These are phyloP conservation scores for Penstemon davidsonii DNA, from an alignment of 257 asterid species.

Conservation along the genomic window DNA sequence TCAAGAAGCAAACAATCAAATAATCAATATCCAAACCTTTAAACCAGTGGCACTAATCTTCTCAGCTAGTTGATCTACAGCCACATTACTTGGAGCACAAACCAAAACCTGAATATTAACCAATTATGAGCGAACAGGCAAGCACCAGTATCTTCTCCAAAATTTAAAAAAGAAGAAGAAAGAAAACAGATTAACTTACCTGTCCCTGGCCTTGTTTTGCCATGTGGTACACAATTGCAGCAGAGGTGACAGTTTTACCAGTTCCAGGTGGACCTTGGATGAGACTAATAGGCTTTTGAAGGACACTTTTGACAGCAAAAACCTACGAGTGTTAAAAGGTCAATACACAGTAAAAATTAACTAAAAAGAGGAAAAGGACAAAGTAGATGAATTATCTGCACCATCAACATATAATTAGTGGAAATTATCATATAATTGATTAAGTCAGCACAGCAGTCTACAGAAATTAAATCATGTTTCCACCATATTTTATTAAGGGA, in stretches of 20 bases:
- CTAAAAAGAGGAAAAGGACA: background rate
- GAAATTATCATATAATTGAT: background rate
- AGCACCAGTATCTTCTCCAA: slow-evolving; percentile 2
- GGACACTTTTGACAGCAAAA: slow-evolving; percentile 96
- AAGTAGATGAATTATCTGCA: slow-evolving; percentile 9
- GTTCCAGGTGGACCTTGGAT: slow-evolving; percentile 99
- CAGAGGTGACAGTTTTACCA: slow-evolving; percentile 97
- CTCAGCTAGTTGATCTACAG: slow-evolving; percentile 99
- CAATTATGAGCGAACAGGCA: slow-evolving; percentile 21
- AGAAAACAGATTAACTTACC: slow-evolving; percentile 36
- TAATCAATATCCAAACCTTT: slow-evolving; percentile 59
- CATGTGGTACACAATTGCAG: slow-evolving; percentile 98
- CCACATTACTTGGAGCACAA: slow-evolving; percentile 99
- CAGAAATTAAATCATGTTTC: background rate
- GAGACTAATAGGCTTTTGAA: slow-evolving; percentile 94
- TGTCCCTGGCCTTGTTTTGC: slow-evolving; percentile 99
- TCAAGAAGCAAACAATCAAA: slow-evolving; percentile 2
- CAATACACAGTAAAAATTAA: slow-evolving; percentile 5
- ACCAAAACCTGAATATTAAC: slow-evolving; percentile 76
- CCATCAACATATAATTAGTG: slow-evolving; percentile 7
- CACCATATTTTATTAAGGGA: background rate
- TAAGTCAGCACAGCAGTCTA: slow-evolving; percentile 2
- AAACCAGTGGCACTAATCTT: slow-evolving; percentile 97
- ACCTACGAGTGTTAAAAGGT: slow-evolving; percentile 47
- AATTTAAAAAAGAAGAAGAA: slow-evolving; percentile 21